Percentiles rank a stretch among this genome's conserved stretches.
Conservation (phyloP, 345 rosid species). For the Aquilaria yunnanensis region DNA sequence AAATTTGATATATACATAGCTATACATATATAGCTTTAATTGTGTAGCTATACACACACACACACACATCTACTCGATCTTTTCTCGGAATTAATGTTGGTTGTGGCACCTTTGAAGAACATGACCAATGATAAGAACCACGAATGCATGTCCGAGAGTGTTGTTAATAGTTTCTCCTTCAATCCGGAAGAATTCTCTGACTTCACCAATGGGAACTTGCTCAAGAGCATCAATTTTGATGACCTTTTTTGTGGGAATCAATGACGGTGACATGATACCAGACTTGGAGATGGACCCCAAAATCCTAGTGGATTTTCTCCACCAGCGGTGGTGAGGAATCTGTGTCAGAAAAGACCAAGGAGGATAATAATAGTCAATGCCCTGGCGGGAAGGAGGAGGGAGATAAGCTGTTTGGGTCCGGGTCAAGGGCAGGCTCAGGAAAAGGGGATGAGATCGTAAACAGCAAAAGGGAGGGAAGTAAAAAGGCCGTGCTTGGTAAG, state of each 20-base stretch:
- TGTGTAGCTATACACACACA: neutral
- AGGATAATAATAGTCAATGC: neutral
- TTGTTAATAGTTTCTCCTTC: slow-evolving; percentile 27
- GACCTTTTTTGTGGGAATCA: slow-evolving; percentile 63
- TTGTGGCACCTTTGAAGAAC: slow-evolving; percentile 51
- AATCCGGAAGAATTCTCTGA: slow-evolving; percentile 34
- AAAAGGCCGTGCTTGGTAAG: slow-evolving; percentile 13
- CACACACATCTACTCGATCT: neutral
- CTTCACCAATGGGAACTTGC: slow-evolving; percentile 36
- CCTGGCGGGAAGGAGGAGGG: slow-evolving; percentile 18
- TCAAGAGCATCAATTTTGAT: slow-evolving; percentile 67
- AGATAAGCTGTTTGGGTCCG: slow-evolving; percentile 25
- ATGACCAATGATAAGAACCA: slow-evolving; percentile 30
- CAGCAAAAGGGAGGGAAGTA: slow-evolving; percentile 34
- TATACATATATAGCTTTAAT: neutral
- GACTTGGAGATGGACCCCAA: slow-evolving; percentile 75
- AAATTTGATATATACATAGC: slow-evolving; percentile 7
- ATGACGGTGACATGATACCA: slow-evolving; percentile 50
- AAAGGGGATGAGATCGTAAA: slow-evolving; percentile 37
- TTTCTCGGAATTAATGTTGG: slow-evolving; percentile 48
- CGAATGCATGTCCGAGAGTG: slow-evolving; percentile 15
- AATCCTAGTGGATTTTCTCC: slow-evolving; percentile 53
- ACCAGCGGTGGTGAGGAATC: slow-evolving; percentile 51
- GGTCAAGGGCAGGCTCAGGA: slow-evolving; percentile 1
- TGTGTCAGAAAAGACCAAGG: slow-evolving; percentile 22